A percentile compares a stretch with the other conserved stretches of the same genome.
Conservation (phyloP, 2,329 filamentous ascomycete species). For the Sphaerulina populicola region DNA sequence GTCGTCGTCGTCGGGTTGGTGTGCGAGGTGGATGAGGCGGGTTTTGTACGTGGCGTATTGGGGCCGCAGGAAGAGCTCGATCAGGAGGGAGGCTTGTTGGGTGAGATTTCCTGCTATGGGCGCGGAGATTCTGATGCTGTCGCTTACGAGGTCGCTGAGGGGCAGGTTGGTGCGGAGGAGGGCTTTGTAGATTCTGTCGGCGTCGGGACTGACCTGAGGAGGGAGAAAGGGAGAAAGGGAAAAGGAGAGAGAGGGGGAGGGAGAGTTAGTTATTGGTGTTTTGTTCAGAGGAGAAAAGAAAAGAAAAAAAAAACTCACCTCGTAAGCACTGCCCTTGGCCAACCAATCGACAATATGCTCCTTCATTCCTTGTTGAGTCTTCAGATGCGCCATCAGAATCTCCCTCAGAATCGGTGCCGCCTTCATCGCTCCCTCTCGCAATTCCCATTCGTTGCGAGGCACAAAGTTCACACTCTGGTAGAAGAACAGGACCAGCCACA, state of each 20-base stretch:
- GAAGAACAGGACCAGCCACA: constrained; percentile 41
- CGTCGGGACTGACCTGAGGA: constrained; percentile 38
- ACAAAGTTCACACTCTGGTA: constrained; percentile 50
- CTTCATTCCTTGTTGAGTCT: constrained; percentile 39
- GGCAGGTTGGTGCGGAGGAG: constrained; percentile 42
- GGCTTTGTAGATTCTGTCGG: constrained; percentile 46
- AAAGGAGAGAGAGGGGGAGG: no score
- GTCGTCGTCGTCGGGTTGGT: constrained; percentile 34
- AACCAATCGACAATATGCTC: constrained; percentile 42
- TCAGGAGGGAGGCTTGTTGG: constrained; percentile 47
- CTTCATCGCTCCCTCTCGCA: constrained; percentile 40
- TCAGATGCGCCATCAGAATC: constrained; percentile 41
- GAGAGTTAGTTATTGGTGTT: background rate
- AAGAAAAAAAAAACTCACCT: constrained; percentile 17
- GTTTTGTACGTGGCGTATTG: constrained; percentile 46
- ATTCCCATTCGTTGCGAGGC: constrained; percentile 42
- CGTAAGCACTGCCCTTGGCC: constrained; percentile 43
- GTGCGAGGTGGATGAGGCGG: constrained; percentile 45
- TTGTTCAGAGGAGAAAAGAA: no score
- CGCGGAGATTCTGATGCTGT: constrained; percentile 45
- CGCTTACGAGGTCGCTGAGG: constrained; percentile 43
- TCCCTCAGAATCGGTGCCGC: constrained; percentile 34
- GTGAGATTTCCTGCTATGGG: constrained; percentile 46
- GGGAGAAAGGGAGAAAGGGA: no score
- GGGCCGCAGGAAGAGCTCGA: constrained; percentile 46